phyloP scores from a whole-genome alignment of 306 rosid species.

The Trifolium pratense region DNA sequence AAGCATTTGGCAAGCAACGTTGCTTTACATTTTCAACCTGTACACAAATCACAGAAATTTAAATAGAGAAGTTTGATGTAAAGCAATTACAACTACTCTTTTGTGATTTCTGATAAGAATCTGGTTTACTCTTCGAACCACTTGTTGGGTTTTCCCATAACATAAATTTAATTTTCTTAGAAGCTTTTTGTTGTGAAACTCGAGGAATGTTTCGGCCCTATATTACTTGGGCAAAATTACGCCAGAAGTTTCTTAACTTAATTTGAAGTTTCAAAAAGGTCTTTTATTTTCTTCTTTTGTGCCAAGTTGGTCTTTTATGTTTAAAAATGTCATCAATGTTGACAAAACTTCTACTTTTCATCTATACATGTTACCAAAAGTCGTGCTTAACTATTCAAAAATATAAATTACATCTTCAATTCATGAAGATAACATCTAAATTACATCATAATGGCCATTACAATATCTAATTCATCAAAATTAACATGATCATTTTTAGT shows the following conservation, averaged over 20 bases:
- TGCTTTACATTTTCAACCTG: slow-evolving; percentile 99
- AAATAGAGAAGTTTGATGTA: slow-evolving; percentile 4
- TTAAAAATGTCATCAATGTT: no score
- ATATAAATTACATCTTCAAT: no score
- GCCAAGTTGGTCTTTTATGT: no score
- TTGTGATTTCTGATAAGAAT: slow-evolving; percentile 25
- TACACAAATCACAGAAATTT: slow-evolving; percentile 29
- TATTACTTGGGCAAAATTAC: neutral
- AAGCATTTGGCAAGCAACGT: slow-evolving; percentile 89
- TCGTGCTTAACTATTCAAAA: no score
- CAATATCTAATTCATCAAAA: no score
- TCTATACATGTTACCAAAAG: no score
- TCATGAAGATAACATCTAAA: no score
- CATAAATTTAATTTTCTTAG: slow-evolving; percentile 6
- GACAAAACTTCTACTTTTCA: no score
- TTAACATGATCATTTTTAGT: no score
- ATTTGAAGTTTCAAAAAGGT: no score
- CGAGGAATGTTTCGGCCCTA: neutral
- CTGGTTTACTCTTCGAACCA: slow-evolving; percentile 18
- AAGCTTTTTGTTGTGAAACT: slow-evolving; percentile 31
- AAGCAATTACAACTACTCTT: slow-evolving; percentile 36
- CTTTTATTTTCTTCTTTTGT: no score
- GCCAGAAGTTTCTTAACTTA: neutral
- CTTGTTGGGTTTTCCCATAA: neutral
- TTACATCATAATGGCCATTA: no score